Conservation (phyloP, 352 stramenopile species). For the Phytophthora sp. region DNA sequence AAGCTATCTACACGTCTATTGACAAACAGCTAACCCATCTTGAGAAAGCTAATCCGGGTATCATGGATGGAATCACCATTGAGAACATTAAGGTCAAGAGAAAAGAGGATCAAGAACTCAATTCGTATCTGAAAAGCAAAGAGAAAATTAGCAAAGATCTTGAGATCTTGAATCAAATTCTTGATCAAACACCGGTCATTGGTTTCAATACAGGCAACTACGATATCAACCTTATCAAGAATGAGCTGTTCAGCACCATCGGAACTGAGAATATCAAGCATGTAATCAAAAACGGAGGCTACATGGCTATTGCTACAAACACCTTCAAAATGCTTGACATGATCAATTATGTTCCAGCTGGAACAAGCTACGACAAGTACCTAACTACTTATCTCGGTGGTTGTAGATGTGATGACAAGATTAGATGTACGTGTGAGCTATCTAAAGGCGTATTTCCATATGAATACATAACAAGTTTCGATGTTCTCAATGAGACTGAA, state of each 20-base stretch:
- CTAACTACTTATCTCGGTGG: constrained; percentile 31
- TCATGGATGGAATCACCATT: neutral
- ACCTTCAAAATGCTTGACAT: constrained; percentile 13
- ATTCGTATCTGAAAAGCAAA: neutral
- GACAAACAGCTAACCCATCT: neutral
- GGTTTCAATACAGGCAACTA: constrained; percentile 3
- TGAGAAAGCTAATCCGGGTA: neutral
- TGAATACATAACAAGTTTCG: constrained; percentile 33
- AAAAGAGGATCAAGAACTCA: neutral
- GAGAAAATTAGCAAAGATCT: neutral
- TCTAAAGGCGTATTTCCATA: constrained; percentile 36
- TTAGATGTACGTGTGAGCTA: constrained; percentile 26
- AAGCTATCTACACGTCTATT: neutral
- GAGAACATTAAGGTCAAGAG: neutral
- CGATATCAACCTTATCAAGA: constrained; percentile 32
- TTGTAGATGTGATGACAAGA: constrained; percentile 35
- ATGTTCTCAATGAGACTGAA: constrained; percentile 21
- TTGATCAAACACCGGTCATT: neutral
- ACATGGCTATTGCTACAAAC: constrained; percentile 33
- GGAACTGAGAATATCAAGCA: neutral
- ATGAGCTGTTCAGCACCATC: neutral
- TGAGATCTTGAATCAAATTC: neutral
- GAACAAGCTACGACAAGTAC: constrained; percentile 31
- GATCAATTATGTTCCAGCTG: constrained; percentile 32
- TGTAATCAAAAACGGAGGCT: constrained; percentile 3